Percentiles rank a stretch among this genome's conserved stretches.
These are phyloP conservation scores for Mollisia scopiformis DNA, from an alignment of 2,329 filamentous ascomycete genomes.

Conservation along the genomic window DNA sequence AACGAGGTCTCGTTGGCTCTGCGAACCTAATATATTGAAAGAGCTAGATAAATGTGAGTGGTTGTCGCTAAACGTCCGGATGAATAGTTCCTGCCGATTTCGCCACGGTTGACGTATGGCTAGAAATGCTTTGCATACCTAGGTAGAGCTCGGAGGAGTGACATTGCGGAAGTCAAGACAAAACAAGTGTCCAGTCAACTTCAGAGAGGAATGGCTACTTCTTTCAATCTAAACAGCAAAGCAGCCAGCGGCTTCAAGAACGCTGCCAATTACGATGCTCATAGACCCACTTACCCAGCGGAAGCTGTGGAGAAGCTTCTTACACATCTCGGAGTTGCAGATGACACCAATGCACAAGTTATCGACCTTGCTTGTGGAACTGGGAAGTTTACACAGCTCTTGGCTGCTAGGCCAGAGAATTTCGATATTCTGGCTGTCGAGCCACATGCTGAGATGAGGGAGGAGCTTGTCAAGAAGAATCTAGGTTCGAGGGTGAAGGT, in stretches of 20 bases:
- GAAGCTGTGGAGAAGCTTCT: constrained; percentile 63
- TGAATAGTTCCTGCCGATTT: constrained; percentile 1
- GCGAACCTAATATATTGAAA: background rate
- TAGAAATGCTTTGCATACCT: too few relatives aligned
- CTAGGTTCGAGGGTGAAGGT: constrained; percentile 50
- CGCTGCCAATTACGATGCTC: constrained; percentile 64
- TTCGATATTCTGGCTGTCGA: constrained; percentile 65
- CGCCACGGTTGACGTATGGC: constrained; percentile 7
- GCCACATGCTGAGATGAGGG: constrained; percentile 68
- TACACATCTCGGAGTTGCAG: constrained; percentile 52
- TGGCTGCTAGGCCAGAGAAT: constrained; percentile 60
- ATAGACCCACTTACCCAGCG: constrained; percentile 68
- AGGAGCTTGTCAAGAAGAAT: constrained; percentile 59
- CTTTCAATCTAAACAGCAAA: constrained; percentile 25
- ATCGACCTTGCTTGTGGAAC: constrained; percentile 71
- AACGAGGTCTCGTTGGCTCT: background rate
- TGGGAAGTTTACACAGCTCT: constrained; percentile 69
- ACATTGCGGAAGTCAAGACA: too few relatives aligned
- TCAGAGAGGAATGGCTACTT: background rate
- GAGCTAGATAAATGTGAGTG: too few relatives aligned
- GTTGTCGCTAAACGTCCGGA: background rate
- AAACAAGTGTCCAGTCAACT: background rate
- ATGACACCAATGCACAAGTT: constrained; percentile 49
- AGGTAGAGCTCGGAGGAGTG: too few relatives aligned
- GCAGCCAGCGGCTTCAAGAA: constrained; percentile 60